Percentiles rank a stretch among this genome's conserved stretches.
These are phyloP conservation scores for Aspergillus caelatus DNA, from an alignment of 2,329 filamentous ascomycete species.

Conservation along the genomic window DNA sequence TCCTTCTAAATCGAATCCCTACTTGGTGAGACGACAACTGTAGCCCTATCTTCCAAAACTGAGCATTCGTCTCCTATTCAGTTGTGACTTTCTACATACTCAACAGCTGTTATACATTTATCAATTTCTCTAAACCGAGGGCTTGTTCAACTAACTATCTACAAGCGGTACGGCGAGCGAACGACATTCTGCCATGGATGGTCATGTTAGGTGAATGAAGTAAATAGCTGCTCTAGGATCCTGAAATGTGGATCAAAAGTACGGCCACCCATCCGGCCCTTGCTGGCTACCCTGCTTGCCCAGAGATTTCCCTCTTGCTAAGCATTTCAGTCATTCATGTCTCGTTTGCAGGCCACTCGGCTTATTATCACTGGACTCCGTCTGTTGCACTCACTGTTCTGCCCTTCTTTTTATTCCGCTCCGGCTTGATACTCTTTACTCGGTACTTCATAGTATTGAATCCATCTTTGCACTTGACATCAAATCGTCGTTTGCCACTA, in stretches of 20 bases:
- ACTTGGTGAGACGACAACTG: neutral
- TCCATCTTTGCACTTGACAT: neutral
- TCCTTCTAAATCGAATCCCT: no score
- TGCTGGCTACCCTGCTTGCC: no score
- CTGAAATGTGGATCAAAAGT: no score
- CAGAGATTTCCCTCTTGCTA: no score
- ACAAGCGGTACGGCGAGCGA: no score
- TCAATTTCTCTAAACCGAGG: neutral
- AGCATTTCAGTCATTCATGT: no score
- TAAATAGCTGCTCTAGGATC: no score
- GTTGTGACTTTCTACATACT: neutral
- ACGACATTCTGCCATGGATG: no score
- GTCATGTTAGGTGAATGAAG: no score
- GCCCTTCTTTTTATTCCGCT: neutral
- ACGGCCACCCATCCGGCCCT: no score
- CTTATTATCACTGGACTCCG: neutral
- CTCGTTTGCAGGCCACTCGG: neutral
- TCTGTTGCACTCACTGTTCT: neutral
- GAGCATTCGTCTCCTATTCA: neutral
- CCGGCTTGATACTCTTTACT: neutral
- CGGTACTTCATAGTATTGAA: neutral
- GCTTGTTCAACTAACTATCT: no score
- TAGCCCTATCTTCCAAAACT: neutral
- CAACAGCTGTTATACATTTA: neutral
- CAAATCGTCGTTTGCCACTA: neutral